Percentiles rank a stretch among this genome's conserved stretches.
Conservation (phyloP, 2,329 filamentous ascomycete genomes). For the Monilinia laxa region DNA sequence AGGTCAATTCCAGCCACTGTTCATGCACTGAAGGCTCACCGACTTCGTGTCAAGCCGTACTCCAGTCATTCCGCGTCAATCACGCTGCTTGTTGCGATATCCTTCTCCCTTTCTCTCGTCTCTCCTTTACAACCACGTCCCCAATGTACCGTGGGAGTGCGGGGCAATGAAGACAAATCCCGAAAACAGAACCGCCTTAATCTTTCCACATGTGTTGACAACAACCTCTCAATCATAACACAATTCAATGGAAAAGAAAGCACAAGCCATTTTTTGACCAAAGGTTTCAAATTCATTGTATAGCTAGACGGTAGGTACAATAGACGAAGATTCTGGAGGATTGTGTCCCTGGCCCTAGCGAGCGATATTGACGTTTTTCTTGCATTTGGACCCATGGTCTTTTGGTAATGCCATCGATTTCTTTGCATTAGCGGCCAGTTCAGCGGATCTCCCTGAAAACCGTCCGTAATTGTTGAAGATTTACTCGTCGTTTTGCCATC, state of each 20-base stretch:
- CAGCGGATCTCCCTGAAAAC: constrained; percentile 35
- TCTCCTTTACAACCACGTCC: not conserved
- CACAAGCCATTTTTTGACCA: constrained; percentile 12
- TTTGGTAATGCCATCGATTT: constrained; percentile 27
- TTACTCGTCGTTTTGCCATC: constrained; percentile 18
- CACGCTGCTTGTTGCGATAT: constrained; percentile 30
- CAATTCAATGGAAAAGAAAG: constrained; percentile 20
- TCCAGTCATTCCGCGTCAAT: constrained; percentile 41
- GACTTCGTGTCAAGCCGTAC: constrained; percentile 43
- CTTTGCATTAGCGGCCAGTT: constrained; percentile 40
- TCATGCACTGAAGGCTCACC: constrained; percentile 42
- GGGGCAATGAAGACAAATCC: constrained; percentile 32
- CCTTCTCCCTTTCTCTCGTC: constrained; percentile 2
- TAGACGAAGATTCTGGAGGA: constrained; percentile 26
- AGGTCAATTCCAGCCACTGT: constrained; percentile 38
- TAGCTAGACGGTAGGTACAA: constrained; percentile 25
- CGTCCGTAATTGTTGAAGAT: constrained; percentile 21
- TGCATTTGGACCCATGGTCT: constrained; percentile 27
- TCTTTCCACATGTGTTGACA: constrained; percentile 24
- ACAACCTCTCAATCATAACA: constrained; percentile 31
- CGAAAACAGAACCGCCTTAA: constrained; percentile 19
- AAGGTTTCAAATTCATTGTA: constrained; percentile 26
- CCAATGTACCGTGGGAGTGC: constrained; percentile 36
- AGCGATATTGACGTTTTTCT: constrained; percentile 36
- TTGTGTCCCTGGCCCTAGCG: constrained; percentile 35